A percentile compares a stretch with the other conserved stretches of the same genome.
Conservation (phyloP, 768 basidiomycete species). For the Infundibulicybe gibba region DNA sequence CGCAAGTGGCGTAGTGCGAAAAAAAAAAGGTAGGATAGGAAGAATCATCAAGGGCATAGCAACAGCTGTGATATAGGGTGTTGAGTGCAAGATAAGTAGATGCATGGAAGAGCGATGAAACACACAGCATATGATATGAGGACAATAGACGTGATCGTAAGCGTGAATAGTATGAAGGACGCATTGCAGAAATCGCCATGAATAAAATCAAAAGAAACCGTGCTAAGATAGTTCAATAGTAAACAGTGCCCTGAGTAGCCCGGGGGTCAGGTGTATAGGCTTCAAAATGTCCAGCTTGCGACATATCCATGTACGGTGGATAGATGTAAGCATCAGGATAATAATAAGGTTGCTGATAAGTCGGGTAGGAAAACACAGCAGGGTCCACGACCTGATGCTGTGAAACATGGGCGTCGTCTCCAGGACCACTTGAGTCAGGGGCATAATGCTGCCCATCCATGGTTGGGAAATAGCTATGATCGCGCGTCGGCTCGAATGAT, state of each 20-base stretch:
- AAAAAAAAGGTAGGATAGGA: too few relatives aligned
- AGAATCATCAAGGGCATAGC: too few relatives aligned
- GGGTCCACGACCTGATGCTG: conserved; percentile 22
- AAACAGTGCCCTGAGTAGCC: conserved; percentile 47
- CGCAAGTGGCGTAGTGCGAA: too few relatives aligned
- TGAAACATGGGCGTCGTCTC: conserved; percentile 13
- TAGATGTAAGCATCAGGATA: conserved; percentile 70
- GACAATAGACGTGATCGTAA: background rate
- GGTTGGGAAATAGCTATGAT: conserved; percentile 21
- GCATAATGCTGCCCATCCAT: conserved; percentile 20
- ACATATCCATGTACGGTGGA: conserved; percentile 64
- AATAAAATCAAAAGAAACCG: conserved; percentile 16
- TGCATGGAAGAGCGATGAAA: background rate
- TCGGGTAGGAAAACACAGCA: conserved; percentile 49
- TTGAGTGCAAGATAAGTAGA: background rate
- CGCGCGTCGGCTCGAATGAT: conserved; percentile 43
- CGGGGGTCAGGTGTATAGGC: conserved; percentile 54
- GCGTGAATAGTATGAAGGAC: conserved; percentile 1
- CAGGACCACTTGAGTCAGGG: conserved; percentile 14
- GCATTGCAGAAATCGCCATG: conserved; percentile 6
- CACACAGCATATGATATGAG: background rate
- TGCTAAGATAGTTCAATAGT: conserved; percentile 46
- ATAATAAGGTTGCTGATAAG: conserved; percentile 68
- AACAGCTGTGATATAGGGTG: background rate
- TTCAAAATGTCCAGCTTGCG: conserved; percentile 63